Evolutionary conservation across 2,329 filamentous ascomycete genomes (phyloP), one percentile per base, ranked within the genome.

Genomic region (Penicillium oxalicum): DNA sequence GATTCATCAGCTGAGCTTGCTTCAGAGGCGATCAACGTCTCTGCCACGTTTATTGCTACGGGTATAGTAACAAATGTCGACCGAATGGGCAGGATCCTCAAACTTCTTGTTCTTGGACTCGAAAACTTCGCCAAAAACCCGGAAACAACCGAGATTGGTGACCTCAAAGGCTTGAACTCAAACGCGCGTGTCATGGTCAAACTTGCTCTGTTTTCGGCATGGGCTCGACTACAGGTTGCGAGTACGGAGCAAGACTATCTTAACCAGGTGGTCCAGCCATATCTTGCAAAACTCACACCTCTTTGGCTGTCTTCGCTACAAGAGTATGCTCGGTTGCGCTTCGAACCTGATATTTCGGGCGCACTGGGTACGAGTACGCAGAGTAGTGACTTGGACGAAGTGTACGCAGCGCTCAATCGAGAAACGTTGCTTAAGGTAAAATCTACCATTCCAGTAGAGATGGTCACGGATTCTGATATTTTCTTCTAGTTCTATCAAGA

Each of bases 151-250:
- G 83, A 88, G 24, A 97, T 98, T 63, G 93, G 93, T 12, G 94
- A 98, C 58, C 77, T 98, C 5, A 89, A 88, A 69, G 89, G 88
- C 0, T 80, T 98, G 13, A 96, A 91, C 64, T 90, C 91, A 2
- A 98, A 98, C 66, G 91, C 93, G 0, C 88, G 94, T 63, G 89
- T 96, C 42, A 98, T 98, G 93, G 89, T 98, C 47, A 95, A 95
- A 69, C 93, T 97, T 81, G 86, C 93, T 0, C 86, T 98, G 2
- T 95, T 95, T 68, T 93, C 91, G 1, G 93, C 91, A 1, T 98
- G 93, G 93, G 94, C 93, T 4, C 89, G 96, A 65, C 77, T 98
- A 29, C 93, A 98, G 70, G 91, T 98, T 53, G 90, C 93, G 26
- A 97, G 91, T 70, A 83, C 83, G 4, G 91, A 97, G 63, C 91